Evolutionary conservation across 805 yeast species (phyloP).

Genomic region (Pichia ethanolica): DNA sequence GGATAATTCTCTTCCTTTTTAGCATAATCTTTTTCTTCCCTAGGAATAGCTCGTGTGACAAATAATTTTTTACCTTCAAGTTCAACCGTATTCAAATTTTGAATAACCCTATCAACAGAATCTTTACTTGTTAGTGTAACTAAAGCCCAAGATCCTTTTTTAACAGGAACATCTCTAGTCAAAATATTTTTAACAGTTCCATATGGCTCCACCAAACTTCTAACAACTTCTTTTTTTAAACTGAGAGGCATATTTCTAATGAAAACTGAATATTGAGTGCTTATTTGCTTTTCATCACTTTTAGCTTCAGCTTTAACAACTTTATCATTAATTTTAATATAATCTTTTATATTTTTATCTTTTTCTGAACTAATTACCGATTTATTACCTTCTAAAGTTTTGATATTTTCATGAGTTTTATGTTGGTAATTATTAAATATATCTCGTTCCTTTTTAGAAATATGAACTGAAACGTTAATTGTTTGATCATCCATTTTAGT

Average conservation of each 20-base stretch:
- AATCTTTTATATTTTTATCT: background rate
- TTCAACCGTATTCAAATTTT: slow-evolving; percentile 21
- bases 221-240: slow-evolving; percentile 20
- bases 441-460: slow-evolving; percentile 23
- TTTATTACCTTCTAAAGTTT: background rate
- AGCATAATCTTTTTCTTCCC: slow-evolving; percentile 24
- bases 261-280: slow-evolving; percentile 25
- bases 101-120: slow-evolving; percentile 21
- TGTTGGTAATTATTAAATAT: slow-evolving; percentile 4
- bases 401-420: no score
- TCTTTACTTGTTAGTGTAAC: slow-evolving; percentile 22
- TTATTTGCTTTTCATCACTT: slow-evolving; percentile 2
- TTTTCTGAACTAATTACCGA: background rate
- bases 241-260: slow-evolving; percentile 26
- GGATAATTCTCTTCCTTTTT: slow-evolving; percentile 14
- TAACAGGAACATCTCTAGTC: slow-evolving; percentile 22
- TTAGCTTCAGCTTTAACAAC: background rate
- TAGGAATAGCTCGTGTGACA: slow-evolving; percentile 29
- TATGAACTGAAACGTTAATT: slow-evolving; percentile 25
- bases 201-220: slow-evolving; percentile 23
- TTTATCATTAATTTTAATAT: background rate
- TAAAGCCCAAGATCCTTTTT: slow-evolving; percentile 28
- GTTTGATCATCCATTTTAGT: slow-evolving; percentile 17
- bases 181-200: slow-evolving; percentile 24
- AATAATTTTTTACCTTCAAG: slow-evolving; percentile 24